Percentiles rank a stretch among this genome's conserved stretches.
These are phyloP conservation scores for Fraxinus cuspidata DNA, from an alignment of 257 asterid genomes.

Conservation along the genomic window DNA sequence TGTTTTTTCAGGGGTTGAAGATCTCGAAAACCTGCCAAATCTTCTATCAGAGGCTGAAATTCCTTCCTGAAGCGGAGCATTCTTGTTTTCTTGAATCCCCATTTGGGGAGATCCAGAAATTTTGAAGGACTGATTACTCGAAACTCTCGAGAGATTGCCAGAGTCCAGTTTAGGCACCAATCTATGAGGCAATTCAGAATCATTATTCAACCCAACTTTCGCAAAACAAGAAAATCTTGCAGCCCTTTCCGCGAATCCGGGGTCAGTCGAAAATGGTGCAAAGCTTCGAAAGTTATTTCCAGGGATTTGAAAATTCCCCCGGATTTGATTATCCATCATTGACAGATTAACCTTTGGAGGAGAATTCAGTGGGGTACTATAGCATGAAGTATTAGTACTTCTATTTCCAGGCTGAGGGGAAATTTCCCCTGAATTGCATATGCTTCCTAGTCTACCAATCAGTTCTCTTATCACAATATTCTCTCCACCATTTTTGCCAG, in stretches of 20 bases:
- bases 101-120: slow-evolving; percentile 41
- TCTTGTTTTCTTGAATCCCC: slow-evolving; percentile 44
- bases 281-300: slow-evolving; percentile 38
- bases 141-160: slow-evolving; percentile 48
- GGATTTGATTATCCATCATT: slow-evolving; percentile 40
- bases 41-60: slow-evolving; percentile 31
- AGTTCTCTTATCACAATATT: slow-evolving; percentile 64
- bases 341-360: slow-evolving; percentile 75
- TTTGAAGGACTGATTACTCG: slow-evolving; percentile 38
- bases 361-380: slow-evolving; percentile 72
- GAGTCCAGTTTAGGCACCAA: slow-evolving; percentile 39
- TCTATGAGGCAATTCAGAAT: slow-evolving; percentile 28
- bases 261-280: slow-evolving; percentile 61
- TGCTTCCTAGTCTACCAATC: slow-evolving; percentile 75
- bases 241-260: slow-evolving; percentile 72
- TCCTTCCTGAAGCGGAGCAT: slow-evolving; percentile 17
- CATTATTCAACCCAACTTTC: slow-evolving; percentile 33
- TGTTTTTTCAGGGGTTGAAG: slow-evolving; percentile 37
- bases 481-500: slow-evolving; percentile 34
- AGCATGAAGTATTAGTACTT: slow-evolving; percentile 55
- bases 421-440: slow-evolving; percentile 62
- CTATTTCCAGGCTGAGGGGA: slow-evolving; percentile 42
- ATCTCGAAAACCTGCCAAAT: slow-evolving; percentile 29
- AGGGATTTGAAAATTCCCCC: slow-evolving; percentile 38
- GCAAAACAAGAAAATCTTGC: slow-evolving; percentile 73